Evolutionary conservation across 2,329 filamentous ascomycete genomes (phyloP), one percentile per base, ranked within the genome.

Genomic region (Cladophialophora immunda): DNA sequence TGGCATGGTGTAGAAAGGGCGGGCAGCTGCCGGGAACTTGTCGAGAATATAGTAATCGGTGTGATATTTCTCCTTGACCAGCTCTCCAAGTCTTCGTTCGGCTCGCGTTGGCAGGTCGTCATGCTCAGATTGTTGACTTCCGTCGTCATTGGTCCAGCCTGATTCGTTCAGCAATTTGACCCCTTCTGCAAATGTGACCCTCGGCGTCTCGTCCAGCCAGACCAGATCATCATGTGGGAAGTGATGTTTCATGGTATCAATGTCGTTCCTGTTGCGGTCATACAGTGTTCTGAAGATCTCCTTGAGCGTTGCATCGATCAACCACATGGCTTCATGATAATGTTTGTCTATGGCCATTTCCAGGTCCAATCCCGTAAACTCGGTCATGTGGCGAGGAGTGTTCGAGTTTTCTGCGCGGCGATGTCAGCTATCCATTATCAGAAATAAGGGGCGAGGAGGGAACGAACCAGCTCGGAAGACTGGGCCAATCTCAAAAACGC

Each of bases 31-130:
- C 0, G 92, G 92, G 81, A 95, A 94, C 76, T 93, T 94, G 83
- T 95, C 92, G 34, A 95, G 85, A 67, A 94, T 89, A 78, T 93
- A 95, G 80, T 93, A 94, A 73, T 95, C 92, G 0, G 92, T 94
- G 59, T 86, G 83, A 75, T 89, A 92, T 80, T 92, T 92, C 74
- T 93, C 85, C 78, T 90, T 92, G 73, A 95, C 87, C 6, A 95
- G 81, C 72, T 90, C 82, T 7, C 92, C 92, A 0, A 94, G 85
- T 13, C 90, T 87, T 25, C 93, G 92, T 80, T 94, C 92, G 58
- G 92, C 90, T 17, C 89, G 84, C 0, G 92, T 94, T 38, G 89
- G 89, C 17, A 95, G 82, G 75, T 94, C 92, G 74, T 94, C 91
- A 19, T 89, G 83, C 60, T 87, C 85, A 1, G 88, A 83, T 38